phyloP scores from a whole-genome alignment of 2,329 filamentous ascomycete species.

The Ophiocordyceps camponoti-rufipedis region DNA sequence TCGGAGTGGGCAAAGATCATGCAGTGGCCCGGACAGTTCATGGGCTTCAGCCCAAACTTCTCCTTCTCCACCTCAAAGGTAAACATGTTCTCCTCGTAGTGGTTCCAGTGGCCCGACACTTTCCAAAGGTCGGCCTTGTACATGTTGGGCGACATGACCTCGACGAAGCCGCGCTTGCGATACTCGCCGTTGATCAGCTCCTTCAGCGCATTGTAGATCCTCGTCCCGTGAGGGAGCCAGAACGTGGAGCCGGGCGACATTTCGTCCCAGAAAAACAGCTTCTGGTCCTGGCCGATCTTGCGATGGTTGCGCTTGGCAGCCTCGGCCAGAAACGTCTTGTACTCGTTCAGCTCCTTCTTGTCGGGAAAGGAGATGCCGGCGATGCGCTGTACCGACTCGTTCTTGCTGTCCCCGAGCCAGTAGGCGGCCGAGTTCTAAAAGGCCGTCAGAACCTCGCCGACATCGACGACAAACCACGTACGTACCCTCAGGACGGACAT shows the following conservation, averaged over 20 bases:
- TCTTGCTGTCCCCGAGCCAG: conserved; percentile 83
- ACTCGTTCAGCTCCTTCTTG: conserved; percentile 85
- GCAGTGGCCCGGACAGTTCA: conserved; percentile 87
- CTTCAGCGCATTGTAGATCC: conserved; percentile 68
- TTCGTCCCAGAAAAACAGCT: conserved; percentile 59
- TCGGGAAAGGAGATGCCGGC: conserved; percentile 91
- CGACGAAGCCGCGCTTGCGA: conserved; percentile 65
- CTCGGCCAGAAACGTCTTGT: conserved; percentile 90
- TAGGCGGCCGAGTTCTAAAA: conserved; percentile 54
- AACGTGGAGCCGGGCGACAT: conserved; percentile 78
- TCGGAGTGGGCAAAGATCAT: conserved; percentile 59
- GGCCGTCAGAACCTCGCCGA: conserved; percentile 8
- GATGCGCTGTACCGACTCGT: conserved; percentile 90
- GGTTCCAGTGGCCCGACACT: conserved; percentile 71
- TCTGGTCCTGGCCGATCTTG: conserved; percentile 43
- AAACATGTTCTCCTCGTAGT: conserved; percentile 88
- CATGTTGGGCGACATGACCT: conserved; percentile 78
- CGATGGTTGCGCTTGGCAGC: conserved; percentile 81
- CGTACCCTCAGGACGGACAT: conserved; percentile 73
- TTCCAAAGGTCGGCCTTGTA: conserved; percentile 82
- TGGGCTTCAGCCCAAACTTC: conserved; percentile 73
- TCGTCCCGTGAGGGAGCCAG: conserved; percentile 64
- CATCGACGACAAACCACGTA: no score
- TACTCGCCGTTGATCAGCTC: conserved; percentile 73
- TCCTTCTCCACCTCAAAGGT: conserved; percentile 49